A percentile compares a stretch with the other conserved stretches of the same genome.
These are phyloP conservation scores for Pythium myriotylum DNA, from an alignment of 352 stramenopile species.

Conservation along the genomic window DNA sequence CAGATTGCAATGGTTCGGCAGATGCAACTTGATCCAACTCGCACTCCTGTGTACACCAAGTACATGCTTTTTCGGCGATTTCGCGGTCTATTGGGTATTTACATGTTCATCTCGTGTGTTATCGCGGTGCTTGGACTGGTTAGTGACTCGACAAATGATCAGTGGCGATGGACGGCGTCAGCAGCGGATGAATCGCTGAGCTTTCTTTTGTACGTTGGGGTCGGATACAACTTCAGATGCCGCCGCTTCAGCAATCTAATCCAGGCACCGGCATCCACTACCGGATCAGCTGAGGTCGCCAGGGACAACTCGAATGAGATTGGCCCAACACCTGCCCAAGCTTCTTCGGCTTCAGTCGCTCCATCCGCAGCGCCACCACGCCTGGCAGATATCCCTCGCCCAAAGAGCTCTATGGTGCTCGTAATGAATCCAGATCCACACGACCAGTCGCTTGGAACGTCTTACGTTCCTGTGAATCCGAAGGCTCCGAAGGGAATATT, in stretches of 20 bases:
- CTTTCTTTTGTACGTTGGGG: conserved; percentile 40
- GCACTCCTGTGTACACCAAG: conserved; percentile 67
- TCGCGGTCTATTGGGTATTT: conserved; percentile 45
- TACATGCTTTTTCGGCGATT: conserved; percentile 66
- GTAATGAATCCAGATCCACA: conserved; percentile 30
- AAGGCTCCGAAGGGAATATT: conserved; percentile 2
- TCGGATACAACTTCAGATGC: conserved; percentile 66
- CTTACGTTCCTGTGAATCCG: conserved; percentile 28
- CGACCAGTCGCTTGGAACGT: conserved; percentile 31
- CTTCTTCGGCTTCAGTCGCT: conserved; percentile 22
- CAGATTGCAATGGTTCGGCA: conserved; percentile 66
- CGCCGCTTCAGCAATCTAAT: conserved; percentile 57
- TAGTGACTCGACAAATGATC: conserved; percentile 37
- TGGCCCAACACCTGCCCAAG: not conserved
- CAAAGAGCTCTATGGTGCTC: conserved; percentile 29
- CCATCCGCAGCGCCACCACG: conserved; percentile 6
- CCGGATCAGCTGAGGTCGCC: not conserved
- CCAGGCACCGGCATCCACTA: conserved; percentile 21
- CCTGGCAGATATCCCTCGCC: conserved; percentile 5
- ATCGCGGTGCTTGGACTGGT: conserved; percentile 47
- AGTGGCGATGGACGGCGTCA: conserved; percentile 39
- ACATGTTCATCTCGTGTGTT: conserved; percentile 57
- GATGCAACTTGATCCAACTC: conserved; percentile 42
- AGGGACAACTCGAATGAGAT: not conserved
- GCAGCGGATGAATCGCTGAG: conserved; percentile 45